phyloP scores from a whole-genome alignment of 2,329 filamentous ascomycete genomes.

The Fusarium anthophilum region DNA sequence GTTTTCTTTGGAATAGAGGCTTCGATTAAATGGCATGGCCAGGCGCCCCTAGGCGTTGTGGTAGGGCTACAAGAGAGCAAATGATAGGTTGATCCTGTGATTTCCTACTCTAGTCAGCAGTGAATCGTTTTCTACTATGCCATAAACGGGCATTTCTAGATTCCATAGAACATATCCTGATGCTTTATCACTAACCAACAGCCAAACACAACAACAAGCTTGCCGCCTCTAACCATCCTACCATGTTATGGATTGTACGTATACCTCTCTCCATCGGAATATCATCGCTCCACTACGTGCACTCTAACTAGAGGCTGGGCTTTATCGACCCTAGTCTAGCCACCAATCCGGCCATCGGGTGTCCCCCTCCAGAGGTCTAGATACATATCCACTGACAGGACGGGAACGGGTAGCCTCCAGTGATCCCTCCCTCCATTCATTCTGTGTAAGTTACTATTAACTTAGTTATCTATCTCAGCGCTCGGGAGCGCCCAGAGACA shows the following conservation, averaged over 20 bases:
- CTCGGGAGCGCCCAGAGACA: slow-evolving; percentile 34
- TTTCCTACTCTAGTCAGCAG: neutral
- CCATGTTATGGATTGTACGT: neutral
- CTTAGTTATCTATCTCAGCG: slow-evolving; percentile 23
- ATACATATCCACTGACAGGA: slow-evolving; percentile 27
- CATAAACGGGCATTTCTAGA: slow-evolving; percentile 15
- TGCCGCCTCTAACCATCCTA: neutral
- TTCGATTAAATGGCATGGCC: slow-evolving; percentile 9
- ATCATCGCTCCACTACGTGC: neutral
- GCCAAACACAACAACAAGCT: neutral
- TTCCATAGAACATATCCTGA: neutral
- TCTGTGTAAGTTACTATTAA: neutral
- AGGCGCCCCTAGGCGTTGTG: slow-evolving; percentile 1
- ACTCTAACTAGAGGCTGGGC: slow-evolving; percentile 20
- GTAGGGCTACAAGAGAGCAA: slow-evolving; percentile 8
- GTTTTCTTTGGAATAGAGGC: slow-evolving; percentile 3
- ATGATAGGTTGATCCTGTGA: slow-evolving; percentile 12
- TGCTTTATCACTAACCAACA: neutral
- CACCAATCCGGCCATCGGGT: slow-evolving; percentile 30
- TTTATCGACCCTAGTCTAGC: slow-evolving; percentile 33
- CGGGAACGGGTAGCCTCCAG: slow-evolving; percentile 37
- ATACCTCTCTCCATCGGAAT: neutral
- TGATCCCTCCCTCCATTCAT: slow-evolving; percentile 12
- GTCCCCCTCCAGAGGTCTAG: slow-evolving; percentile 6
- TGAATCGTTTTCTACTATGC: neutral